Evolutionary conservation across 768 basidiomycete genomes (phyloP).

Genomic region (Calocybe indica): DNA sequence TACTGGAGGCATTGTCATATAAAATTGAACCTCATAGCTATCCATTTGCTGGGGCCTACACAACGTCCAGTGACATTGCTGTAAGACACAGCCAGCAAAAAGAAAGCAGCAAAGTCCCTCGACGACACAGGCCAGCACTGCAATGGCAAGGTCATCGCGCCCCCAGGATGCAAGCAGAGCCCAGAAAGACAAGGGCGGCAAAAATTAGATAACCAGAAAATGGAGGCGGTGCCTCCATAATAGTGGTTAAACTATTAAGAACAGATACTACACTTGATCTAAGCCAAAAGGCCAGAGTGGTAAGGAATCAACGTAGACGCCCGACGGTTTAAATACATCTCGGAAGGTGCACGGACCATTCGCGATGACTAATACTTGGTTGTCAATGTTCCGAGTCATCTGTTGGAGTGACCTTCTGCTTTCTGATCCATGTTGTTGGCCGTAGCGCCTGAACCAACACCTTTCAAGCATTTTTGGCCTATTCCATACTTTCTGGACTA

Average conservation of each 20-base stretch:
- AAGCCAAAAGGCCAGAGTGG: conserved; percentile 95
- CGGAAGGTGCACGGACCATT: not conserved
- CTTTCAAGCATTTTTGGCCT: no score
- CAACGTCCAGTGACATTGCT: no score
- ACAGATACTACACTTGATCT: conserved; percentile 98
- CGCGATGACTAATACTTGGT: no score
- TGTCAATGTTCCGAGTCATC: no score
- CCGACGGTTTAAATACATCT: conserved; percentile 20
- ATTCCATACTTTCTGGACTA: no score
- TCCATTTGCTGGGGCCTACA: no score
- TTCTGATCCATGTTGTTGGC: no score
- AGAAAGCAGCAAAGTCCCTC: conserved; percentile 33
- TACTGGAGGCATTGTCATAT: no score
- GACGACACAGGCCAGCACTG: conserved; percentile 59
- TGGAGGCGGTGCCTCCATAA: conserved; percentile 50
- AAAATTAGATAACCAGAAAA: conserved; percentile 51
- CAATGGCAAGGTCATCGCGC: conserved; percentile 51
- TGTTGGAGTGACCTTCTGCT: no score
- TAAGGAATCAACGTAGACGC: conserved; percentile 32
- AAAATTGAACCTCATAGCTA: no score
- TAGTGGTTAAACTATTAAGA: conserved; percentile 80
- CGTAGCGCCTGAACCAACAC: no score
- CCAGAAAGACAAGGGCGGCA: conserved; percentile 40
- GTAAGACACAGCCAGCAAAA: not conserved
- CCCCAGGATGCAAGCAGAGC: conserved; percentile 56